phyloP scores from a whole-genome alignment of 345 rosid species.

The Rhodomyrtus tomentosa region DNA sequence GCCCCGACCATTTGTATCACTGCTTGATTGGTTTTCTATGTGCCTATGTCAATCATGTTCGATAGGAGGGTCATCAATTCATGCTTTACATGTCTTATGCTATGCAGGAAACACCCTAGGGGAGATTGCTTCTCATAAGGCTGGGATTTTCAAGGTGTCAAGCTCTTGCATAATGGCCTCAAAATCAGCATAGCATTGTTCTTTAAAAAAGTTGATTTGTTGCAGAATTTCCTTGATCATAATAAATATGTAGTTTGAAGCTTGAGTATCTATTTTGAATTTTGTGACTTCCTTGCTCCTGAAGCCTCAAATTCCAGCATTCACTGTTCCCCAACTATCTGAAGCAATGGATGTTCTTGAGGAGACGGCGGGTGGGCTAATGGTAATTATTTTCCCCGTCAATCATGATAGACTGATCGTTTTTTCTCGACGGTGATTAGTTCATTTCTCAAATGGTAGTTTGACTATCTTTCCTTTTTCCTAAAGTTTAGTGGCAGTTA shows the following conservation, averaged over 20 bases:
- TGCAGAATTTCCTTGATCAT: slow-evolving; percentile 10
- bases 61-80: background rate
- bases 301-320: slow-evolving; percentile 87
- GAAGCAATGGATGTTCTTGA: slow-evolving; percentile 81
- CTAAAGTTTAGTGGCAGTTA: background rate
- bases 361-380: slow-evolving; percentile 34
- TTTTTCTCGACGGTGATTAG: background rate
- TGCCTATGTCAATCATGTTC: background rate
- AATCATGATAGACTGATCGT: background rate
- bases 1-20: background rate
- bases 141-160: slow-evolving; percentile 88
- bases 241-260: slow-evolving; percentile 23
- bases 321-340: slow-evolving; percentile 59
- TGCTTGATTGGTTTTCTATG: background rate
- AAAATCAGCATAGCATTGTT: slow-evolving; percentile 3
- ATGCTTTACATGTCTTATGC: background rate
- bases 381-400: slow-evolving; percentile 19
- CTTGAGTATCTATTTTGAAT: slow-evolving; percentile 33
- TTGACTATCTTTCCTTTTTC: background rate
- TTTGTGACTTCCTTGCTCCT: slow-evolving; percentile 44
- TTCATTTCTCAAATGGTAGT: background rate
- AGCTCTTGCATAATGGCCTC: slow-evolving; percentile 3
- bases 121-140: slow-evolving; percentile 75
- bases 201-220: background rate
- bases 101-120: slow-evolving; percentile 59